Base-by-base conservation (phyloP, 257 asterid species). In the Orobanche coerulescens region DNA sequence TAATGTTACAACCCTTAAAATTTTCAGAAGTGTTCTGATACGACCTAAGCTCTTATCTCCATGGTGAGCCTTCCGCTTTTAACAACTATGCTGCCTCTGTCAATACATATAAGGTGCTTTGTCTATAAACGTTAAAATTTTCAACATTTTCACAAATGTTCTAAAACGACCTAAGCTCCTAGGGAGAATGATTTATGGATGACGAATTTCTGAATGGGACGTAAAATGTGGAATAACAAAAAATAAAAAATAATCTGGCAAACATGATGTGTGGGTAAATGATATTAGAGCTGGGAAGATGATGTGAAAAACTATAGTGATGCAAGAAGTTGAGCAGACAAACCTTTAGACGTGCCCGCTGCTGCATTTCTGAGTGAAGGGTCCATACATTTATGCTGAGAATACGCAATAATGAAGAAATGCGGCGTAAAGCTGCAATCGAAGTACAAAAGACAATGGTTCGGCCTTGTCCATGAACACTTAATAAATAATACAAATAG, bases 321-420 rank as follows among this genome's bases (percentile, higher is more conserved):
- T 34, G 67, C 55, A 50, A 48, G 15, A 51, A 58, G 40, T 62
- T 13, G 43, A 59, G 61, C 8, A 51, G 33, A 62, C 44, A 39
- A 63, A 88, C 97, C 98, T 92, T 92, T 30, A 92, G 70, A 20
- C 98, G 95, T 66, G 98, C 97, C 65, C 97, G 78, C 71, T 89
- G 95, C 79, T 92, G 98, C 98, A 92, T 92, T 76, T 92, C 94
- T 40, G 97, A 86, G 64, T 92, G 98, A 60, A 88, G 94, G 30
- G 94, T 92, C 85, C 84, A 84, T 47, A 81, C 78, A 58, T 81
- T 77, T 55, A 92, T 33, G 70, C 66, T 73, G 43, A 92, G 94
- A 71, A 83, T 69, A 46, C 91, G 85, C 76, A 92, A 62, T 66
- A 84, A 64, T 56, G 98, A 82, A 62, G 95, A 86, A 66, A 89